A percentile compares a stretch with the other conserved stretches of the same genome.
Evolutionary conservation across 1,284 basidiomycete species (phyloP).

Genomic region (Kwoniella shivajii): DNA sequence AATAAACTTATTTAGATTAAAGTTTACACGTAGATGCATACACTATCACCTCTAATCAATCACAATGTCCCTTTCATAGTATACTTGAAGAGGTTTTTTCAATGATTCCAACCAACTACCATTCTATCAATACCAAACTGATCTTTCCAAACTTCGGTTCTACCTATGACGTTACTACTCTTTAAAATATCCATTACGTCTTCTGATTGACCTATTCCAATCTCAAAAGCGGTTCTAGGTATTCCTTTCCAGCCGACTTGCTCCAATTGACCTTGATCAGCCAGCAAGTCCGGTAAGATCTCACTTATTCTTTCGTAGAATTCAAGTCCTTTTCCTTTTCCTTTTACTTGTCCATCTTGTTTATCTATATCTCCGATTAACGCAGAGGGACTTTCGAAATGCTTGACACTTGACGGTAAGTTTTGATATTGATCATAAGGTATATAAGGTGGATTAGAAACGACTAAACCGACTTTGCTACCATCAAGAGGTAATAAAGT

Average conservation of each 20-base stretch:
- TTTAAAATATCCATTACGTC: conserved; percentile 64
- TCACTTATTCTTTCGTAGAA: conserved; percentile 75
- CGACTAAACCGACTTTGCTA: conserved; percentile 69
- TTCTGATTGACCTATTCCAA: conserved; percentile 71
- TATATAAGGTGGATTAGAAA: conserved; percentile 94
- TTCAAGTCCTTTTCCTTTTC: conserved; percentile 62
- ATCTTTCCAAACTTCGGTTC: conserved; percentile 71
- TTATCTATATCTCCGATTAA: conserved; percentile 66
- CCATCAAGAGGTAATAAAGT: not conserved
- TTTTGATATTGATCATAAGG: conserved; percentile 64
- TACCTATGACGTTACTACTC: conserved; percentile 51
- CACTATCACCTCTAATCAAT: not conserved
- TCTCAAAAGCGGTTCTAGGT: conserved; percentile 68
- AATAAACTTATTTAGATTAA: no score
- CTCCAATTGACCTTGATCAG: conserved; percentile 54
- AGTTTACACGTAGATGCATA: conserved; percentile 1
- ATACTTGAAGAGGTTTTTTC: not conserved
- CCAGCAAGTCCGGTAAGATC: conserved; percentile 60
- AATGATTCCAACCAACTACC: conserved; percentile 43
- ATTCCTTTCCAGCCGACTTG: conserved; percentile 17
- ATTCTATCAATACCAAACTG: conserved; percentile 65
- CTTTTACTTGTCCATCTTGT: not conserved
- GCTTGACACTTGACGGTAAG: conserved; percentile 68
- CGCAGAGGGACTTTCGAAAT: conserved; percentile 77
- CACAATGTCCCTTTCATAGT: not conserved